Evolutionary conservation across 1,284 basidiomycete species (phyloP), one percentile per base, ranked within the genome.

Genomic region (Apiotrichum gracile): DNA sequence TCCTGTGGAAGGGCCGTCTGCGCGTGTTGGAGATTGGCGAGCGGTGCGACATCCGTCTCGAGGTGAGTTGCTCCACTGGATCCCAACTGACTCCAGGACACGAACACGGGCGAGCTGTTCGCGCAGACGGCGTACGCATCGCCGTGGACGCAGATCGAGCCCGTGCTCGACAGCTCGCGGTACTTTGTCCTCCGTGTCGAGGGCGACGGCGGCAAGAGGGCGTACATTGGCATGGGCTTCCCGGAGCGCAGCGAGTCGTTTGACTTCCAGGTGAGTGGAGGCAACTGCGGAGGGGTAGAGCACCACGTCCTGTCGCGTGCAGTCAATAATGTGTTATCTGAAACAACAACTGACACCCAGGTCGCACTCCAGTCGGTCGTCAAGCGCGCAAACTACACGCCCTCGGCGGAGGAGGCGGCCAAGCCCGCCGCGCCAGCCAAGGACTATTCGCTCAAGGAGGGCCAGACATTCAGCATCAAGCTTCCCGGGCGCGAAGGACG

Each of bases 151-250:
- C 85, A 84, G 26, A 91, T 97, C 19, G 96, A 99, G 67, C 88
- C 92, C 8, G 93, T 97, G 7, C 81, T 98, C 25, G 94, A 99
- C 74, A 94, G 90, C 0, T 93, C 90, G 10, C 83, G 94, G 44
- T 98, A 97, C 75, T 97, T 97, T 73, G 93, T 97, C 7, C 79
- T 97, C 27, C 82, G 91, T 49, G 86, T 97, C 2, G 92, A 93
- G 76, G 73, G 76, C 21, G 89, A 92, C 61, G 79, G 78, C 17
- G 90, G 90, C 14, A 85, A 82, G 73, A 85, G 89, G 67, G 91
- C 91, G 1, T 94, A 91, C 67, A 88, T 97, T 55, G 92, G 92
- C 4, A 86, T 96, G 82, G 91, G 93, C 9, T 97, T 96, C 71
- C 82, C 83, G 19, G 92, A 97, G 70, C 82, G 92, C 25, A 82